phyloP scores from a whole-genome alignment of 805 yeast species.

The Brettanomyces custersianus region DNA sequence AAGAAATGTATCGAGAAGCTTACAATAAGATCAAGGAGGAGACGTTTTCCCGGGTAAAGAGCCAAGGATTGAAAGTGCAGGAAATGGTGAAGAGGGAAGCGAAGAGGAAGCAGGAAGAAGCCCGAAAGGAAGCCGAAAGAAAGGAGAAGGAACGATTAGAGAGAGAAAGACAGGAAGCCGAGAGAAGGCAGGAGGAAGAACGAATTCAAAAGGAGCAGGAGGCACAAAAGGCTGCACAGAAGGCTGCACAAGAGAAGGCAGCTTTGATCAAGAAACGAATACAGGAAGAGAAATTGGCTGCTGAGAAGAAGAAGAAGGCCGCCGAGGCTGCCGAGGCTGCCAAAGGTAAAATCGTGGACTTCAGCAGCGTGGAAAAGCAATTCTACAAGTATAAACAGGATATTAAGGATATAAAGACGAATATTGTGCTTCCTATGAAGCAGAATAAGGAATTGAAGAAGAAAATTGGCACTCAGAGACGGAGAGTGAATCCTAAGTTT shows the following conservation, averaged over 20 bases:
- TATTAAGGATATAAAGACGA: constrained; percentile 49
- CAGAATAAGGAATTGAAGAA: constrained; percentile 32
- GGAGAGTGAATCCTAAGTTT: constrained; percentile 79
- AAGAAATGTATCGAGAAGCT: not conserved
- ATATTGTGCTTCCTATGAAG: constrained; percentile 48
- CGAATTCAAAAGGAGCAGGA: constrained; percentile 8
- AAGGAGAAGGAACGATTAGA: constrained; percentile 6
- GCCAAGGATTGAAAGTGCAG: not conserved
- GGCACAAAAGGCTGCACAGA: constrained; percentile 11
- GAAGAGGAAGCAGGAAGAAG: constrained; percentile 1
- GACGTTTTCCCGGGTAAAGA: not conserved
- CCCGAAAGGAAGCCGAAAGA: constrained; percentile 2
- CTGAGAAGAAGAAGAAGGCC: constrained; percentile 15
- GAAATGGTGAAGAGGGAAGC: not conserved
- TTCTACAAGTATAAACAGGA: constrained; percentile 41
- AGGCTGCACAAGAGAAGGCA: constrained; percentile 13
- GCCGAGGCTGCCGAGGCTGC: constrained; percentile 16
- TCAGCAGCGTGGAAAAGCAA: constrained; percentile 28
- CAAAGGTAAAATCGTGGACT: constrained; percentile 21
- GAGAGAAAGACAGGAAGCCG: constrained; percentile 9
- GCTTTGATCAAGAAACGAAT: constrained; percentile 15
- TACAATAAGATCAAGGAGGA: not conserved
- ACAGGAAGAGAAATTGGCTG: constrained; percentile 14
- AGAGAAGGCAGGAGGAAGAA: constrained; percentile 10
- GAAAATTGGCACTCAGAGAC: constrained; percentile 50